A percentile compares a stretch with the other conserved stretches of the same genome.
phyloP scores from a whole-genome alignment of 75 land plant genomes.

The Cunninghamia lanceolata region DNA sequence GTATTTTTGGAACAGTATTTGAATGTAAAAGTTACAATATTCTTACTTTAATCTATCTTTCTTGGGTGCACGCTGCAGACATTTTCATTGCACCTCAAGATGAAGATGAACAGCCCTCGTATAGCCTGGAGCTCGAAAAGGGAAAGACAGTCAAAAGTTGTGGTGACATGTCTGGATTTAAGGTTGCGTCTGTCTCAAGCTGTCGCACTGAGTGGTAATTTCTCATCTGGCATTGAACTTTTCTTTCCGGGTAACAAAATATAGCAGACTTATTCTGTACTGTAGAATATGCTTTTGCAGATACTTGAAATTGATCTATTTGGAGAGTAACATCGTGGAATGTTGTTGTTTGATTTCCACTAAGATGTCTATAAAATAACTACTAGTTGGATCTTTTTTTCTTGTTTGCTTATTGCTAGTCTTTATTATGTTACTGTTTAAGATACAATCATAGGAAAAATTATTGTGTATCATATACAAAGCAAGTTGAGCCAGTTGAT shows the following conservation, averaged over 20 bases:
- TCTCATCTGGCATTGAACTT: neutral
- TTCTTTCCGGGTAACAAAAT: neutral
- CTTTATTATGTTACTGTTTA: neutral
- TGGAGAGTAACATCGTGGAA: neutral
- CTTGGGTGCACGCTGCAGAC: neutral
- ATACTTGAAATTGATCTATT: neutral
- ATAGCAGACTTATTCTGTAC: neutral
- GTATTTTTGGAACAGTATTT: neutral
- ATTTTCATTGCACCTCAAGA: conserved; percentile 22
- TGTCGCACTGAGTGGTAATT: conserved; percentile 57
- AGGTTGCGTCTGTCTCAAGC: conserved; percentile 51
- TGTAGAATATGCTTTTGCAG: conserved; percentile 1
- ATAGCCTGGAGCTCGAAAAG: conserved; percentile 1
- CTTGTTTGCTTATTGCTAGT: neutral
- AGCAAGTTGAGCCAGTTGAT: neutral
- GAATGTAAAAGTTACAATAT: neutral
- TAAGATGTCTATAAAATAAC: neutral
- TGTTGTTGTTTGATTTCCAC: neutral
- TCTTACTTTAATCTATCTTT: neutral
- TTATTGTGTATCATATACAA: neutral
- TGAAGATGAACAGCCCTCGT: conserved; percentile 43
- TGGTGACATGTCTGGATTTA: conserved; percentile 50
- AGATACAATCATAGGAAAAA: neutral
- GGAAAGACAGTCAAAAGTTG: conserved; percentile 13
- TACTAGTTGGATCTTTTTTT: neutral